A percentile compares a stretch with the other conserved stretches of the same genome.
Conservation (phyloP, 371 early-diverging fungal genomes). For the Funneliformis caledonium region DNA sequence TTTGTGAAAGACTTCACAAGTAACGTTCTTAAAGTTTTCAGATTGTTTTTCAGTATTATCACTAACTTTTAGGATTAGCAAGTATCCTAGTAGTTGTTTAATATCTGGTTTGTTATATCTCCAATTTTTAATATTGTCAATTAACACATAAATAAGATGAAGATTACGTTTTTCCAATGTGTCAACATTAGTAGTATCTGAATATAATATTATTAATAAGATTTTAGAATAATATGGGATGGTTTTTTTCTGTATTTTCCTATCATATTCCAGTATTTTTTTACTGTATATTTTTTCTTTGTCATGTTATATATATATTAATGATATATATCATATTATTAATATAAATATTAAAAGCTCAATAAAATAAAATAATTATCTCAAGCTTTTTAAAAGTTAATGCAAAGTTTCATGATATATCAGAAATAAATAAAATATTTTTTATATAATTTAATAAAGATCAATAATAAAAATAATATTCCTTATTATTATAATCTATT, state of each 20-base stretch:
- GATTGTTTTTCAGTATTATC: too few species aligned
- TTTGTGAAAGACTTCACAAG: too few species aligned
- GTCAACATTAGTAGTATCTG: background rate
- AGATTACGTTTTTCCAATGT: background rate
- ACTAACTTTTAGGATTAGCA: background rate
- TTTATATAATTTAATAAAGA: background rate
- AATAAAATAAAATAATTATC: background rate
- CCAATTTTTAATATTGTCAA: background rate
- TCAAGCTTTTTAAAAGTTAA: background rate
- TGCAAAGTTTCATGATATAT: background rate
- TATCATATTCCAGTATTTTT: background rate
- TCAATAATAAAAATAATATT: background rate
- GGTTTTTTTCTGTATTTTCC: background rate
- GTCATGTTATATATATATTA: background rate
- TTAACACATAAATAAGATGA: background rate
- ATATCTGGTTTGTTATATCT: background rate
- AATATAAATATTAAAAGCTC: too few species aligned
- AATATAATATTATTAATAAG: background rate
- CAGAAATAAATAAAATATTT: background rate
- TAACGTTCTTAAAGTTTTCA: too few species aligned
- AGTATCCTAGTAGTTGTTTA: background rate
- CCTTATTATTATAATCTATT: background rate
- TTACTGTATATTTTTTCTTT: background rate
- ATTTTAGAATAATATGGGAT: background rate
- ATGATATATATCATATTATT: too few species aligned